Base-by-base conservation (phyloP, 2,329 filamentous ascomycete genomes). In the Tolypocladium ophioglossoides region DNA sequence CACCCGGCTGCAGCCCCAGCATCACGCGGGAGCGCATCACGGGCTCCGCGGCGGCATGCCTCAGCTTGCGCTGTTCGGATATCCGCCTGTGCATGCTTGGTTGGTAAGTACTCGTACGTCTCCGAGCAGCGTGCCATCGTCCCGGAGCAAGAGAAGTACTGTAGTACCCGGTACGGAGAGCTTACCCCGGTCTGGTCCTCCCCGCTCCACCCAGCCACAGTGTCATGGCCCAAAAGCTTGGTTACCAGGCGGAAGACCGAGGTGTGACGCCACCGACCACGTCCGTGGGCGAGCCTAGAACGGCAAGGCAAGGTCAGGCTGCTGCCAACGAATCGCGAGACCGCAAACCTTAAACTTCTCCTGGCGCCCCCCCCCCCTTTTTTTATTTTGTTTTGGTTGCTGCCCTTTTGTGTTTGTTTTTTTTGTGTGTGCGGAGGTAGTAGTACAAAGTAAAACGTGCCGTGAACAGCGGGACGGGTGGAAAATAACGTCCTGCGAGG, bases 201-300 rank as follows among this genome's bases (percentile, higher is more conserved):
- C 18, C 20, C 12, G 20, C 11, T 12, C n/a, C 10, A 7, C 24
- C 24, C 44, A 27, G 44, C 52, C 52, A 54, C 52, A 40, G 34
- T 50, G 52, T 54, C 52, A 54, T 54, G 52, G 35, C 52, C 22
- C 39, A 44, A 51, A 38, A 39, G 22, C n/a, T 24, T 37, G 20
- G 32, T 50, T 38, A 16, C 11, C 12, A n/a, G 50, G 50, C 52
- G 44, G 41, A 48, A 47, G 46, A 10, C 35, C 52, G 41, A 35
- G 22, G 52, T 18, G 20, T 49, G 52, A 53, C 52, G 52, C 44
- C 51, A 52, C 51, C 34, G 20, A 37, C 49, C 40, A 47, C 18
- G 32, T 16, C 44, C 34, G 34, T 52, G 51, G 49, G 49, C 22
- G 22, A 11, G 49, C 49, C 20, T 20, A 18, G 24, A 18, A 24